Base-by-base conservation (phyloP, 192 early-diverging fungal genomes). In the Phlyctochytrium bullatum region DNA sequence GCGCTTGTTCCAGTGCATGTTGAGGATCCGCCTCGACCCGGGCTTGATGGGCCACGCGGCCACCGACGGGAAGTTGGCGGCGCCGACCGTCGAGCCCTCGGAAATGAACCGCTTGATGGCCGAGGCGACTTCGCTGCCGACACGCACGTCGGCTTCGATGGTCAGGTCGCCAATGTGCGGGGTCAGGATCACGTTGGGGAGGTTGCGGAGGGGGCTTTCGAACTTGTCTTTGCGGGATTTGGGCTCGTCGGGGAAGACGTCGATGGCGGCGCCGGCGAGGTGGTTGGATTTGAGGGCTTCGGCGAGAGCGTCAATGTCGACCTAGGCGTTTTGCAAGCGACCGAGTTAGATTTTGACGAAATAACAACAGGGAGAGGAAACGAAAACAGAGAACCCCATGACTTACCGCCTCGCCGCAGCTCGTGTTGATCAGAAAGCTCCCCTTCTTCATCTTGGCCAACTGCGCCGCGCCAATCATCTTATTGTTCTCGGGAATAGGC, bases 371-470 rank as follows among this genome's bases (percentile, higher is more conserved):
- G 65, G n/a, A 47, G 28, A 24, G 4, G 16, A 23, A 64, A 12
- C 36, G 3, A n/a, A 24, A 3, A 50, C 16, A 12, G 16, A 32
- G 4, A 23, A 32, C 10, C 31, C 17, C 3, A 10, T 2, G 12
- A 52, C 65, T 59, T 31, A 79, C 75, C 20, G 78, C 76, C 2
- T 75, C 73, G 50, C 76, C 76, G 52, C 59, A 73, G 34, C 66
- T 67, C 14, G 67, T 50, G 63, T 82, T 82, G 59, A 82, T 71
- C 31, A 82, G 40, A 52, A 65, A 82, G 23, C 60, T 51, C 23
- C 71, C 75, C 69, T 79, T 79, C 76, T 82, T 82, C 80, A 82
- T 82, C 61, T 71, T 67, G 27, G 64, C 69, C 50, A 82, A 34
- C 59, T 82, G 73, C 51, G 65, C 65, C 66, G 77, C 67, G 10